phyloP scores from a whole-genome alignment of 2,329 filamentous ascomycete species.

The Bipolaris cookei region DNA sequence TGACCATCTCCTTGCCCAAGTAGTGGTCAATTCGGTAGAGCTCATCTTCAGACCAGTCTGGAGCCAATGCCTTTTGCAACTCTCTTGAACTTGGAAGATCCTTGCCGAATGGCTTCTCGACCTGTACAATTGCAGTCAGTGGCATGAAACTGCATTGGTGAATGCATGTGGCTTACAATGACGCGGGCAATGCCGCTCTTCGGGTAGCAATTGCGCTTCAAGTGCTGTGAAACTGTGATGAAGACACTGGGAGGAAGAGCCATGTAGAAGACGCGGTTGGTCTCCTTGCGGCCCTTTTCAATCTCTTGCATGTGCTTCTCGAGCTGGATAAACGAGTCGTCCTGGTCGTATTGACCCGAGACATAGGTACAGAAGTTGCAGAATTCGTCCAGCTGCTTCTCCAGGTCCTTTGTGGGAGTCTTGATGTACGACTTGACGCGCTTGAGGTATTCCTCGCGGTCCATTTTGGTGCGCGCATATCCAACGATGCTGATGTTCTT shows the following conservation, averaged over 20 bases:
- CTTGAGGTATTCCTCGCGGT: constrained; percentile 92
- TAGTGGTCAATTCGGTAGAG: constrained; percentile 99
- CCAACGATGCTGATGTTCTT: constrained; percentile 97
- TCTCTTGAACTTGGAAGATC: constrained; percentile 93
- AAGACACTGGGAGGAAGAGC: constrained; percentile 96
- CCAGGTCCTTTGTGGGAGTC: constrained; percentile 94
- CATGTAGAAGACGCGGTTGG: constrained; percentile 98
- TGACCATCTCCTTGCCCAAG: constrained; percentile 99
- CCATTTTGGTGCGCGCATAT: constrained; percentile 99
- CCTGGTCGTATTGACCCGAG: constrained; percentile 96
- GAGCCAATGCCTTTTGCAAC: constrained; percentile 91
- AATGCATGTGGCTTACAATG: constrained; percentile 68
- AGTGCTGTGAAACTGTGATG: constrained; percentile 93
- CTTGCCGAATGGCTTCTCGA: constrained; percentile 99
- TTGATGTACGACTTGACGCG: constrained; percentile 98
- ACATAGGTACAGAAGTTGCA: constrained; percentile 87
- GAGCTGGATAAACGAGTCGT: constrained; percentile 88
- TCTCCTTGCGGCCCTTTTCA: constrained; percentile 81
- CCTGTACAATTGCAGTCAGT: constrained; percentile 58
- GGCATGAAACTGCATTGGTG: constrained; percentile 8
- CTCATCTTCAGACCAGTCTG: constrained; percentile 98
- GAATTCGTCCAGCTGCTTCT: constrained; percentile 94
- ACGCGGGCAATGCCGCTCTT: constrained; percentile 88
- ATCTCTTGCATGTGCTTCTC: constrained; percentile 85
- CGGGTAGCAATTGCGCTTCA: constrained; percentile 98